A percentile compares a stretch with the other conserved stretches of the same genome.
phyloP scores from a whole-genome alignment of 176 grass and related monocot genomes.

The Oryza meyeriana region DNA sequence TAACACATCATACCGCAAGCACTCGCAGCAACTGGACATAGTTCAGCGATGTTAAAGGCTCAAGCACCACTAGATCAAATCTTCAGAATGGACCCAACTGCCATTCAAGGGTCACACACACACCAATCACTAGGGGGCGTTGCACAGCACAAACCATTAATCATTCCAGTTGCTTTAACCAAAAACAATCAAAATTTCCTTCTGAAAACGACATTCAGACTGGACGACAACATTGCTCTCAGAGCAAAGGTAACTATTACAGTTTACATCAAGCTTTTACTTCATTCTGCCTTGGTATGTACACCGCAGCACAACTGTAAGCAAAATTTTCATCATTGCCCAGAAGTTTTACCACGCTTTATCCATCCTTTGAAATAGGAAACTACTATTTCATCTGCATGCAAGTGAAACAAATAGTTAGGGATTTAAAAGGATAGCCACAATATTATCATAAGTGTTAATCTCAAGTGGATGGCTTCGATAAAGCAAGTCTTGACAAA shows the following conservation, averaged over 20 bases:
- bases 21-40: not conserved
- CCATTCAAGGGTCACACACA: not conserved
- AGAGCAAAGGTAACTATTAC: not conserved
- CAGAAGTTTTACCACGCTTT: not conserved
- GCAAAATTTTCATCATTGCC: not conserved
- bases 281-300: not conserved
- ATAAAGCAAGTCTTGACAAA: not conserved
- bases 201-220: not conserved
- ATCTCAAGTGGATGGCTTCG: not conserved
- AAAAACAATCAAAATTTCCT: not conserved
- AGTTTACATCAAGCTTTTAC: not conserved
- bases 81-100: not conserved
- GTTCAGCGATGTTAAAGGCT: not conserved
- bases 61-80: not conserved
- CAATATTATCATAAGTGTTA: not conserved
- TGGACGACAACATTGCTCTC: not conserved
- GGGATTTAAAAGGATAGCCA: not conserved
- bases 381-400: constrained; percentile 31
- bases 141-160: not conserved
- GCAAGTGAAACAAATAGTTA: not conserved
- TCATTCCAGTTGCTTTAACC: not conserved
- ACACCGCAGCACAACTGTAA: constrained; percentile 4
- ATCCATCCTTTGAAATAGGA: not conserved
- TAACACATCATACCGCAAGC: not conserved
- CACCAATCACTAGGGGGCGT: not conserved